Conservation (phyloP, 495 filamentous ascomycete genomes). For the Hamigera avellanea region DNA sequence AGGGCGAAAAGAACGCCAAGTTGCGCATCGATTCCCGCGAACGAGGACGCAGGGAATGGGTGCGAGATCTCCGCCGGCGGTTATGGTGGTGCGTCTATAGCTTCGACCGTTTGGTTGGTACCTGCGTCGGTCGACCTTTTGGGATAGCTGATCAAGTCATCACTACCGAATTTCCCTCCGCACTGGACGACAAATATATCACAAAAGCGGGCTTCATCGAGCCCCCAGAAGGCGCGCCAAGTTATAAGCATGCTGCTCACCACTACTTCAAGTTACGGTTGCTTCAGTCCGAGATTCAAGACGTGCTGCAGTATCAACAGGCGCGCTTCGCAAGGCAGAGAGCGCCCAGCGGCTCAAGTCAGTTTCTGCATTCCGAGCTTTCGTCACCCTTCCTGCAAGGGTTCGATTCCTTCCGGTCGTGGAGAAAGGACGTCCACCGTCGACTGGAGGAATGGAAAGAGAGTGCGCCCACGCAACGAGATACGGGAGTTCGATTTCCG, state of each 20-base stretch:
- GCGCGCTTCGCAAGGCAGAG: constrained; percentile 36
- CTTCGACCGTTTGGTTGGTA: constrained; percentile 81
- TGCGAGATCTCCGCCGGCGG: constrained; percentile 73
- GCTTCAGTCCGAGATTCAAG: constrained; percentile 88
- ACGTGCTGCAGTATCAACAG: constrained; percentile 86
- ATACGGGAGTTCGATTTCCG: constrained; percentile 79
- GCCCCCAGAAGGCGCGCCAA: constrained; percentile 43
- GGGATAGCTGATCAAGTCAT: constrained; percentile 90
- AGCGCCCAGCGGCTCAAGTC: constrained; percentile 48
- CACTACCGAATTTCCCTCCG: constrained; percentile 83
- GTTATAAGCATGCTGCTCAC: constrained; percentile 79
- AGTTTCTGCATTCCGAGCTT: constrained; percentile 66
- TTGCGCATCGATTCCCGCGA: constrained; percentile 41
- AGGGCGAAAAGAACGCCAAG: constrained; percentile 14
- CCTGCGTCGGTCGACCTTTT: constrained; percentile 86
- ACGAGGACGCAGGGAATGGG: constrained; percentile 70
- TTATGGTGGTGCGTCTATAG: constrained; percentile 97
- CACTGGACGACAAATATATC: constrained; percentile 81
- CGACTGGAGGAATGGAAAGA: constrained; percentile 81
- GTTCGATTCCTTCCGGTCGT: constrained; percentile 77
- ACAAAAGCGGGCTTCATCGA: constrained; percentile 65
- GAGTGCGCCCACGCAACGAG: constrained; percentile 58
- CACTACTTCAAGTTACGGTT: constrained; percentile 90
- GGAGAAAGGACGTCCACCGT: constrained; percentile 79
- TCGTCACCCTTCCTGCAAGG: constrained; percentile 74